Base-by-base conservation (phyloP, 2,329 filamentous ascomycete species). In the Penicillium sp. region DNA sequence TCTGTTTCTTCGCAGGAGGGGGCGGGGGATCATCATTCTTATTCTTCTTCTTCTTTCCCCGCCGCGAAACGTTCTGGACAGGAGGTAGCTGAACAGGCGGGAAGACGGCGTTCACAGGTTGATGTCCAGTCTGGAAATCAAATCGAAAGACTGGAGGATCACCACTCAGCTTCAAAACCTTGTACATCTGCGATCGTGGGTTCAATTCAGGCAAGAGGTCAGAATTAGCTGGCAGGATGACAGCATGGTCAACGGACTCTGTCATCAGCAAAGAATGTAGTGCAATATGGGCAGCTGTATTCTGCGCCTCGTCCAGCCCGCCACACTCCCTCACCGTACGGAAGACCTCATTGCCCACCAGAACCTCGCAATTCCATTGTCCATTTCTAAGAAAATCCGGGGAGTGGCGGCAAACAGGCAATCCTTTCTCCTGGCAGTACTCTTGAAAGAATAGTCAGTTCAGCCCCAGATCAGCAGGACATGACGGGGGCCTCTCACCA, bases 241-340 rank as follows among this genome's bases (percentile, higher is more conserved):
- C 7, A 5, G 18, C 18, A 13, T 33, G 7, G 7, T 49, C 43
- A 3, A 51, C 24, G 7, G 27, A 29, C 4, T 52, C 59, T 8
- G 32, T 39, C 15, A 60, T 50, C 10, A 68, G 40, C n/a, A 67
- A 37, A 4, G 43, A 46, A 32, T 69, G 57, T 15, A 73, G 26
- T 10, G 64, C 62, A 24, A 55, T 46, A 36, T 73, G 66, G 0
- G 69, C 66, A 17, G 61, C 61, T 1, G 60, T 60, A 20, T 69
- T 65, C n/a, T 57, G 56, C 1, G 69, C 70, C 12, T 66, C 58
- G 3, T 2, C 36, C 53, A n/a, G 34, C 63, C 15, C 58, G 48
- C 17, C 54, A 60, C 33, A 60, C 20, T 13, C 44, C 12, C 2
- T 59, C 51, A 43, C 63, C 58, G 57, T 62, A 61, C 18, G 55